phyloP scores from a whole-genome alignment of 2,329 filamentous ascomycete genomes.

The Xylariomycetidae sp. region DNA sequence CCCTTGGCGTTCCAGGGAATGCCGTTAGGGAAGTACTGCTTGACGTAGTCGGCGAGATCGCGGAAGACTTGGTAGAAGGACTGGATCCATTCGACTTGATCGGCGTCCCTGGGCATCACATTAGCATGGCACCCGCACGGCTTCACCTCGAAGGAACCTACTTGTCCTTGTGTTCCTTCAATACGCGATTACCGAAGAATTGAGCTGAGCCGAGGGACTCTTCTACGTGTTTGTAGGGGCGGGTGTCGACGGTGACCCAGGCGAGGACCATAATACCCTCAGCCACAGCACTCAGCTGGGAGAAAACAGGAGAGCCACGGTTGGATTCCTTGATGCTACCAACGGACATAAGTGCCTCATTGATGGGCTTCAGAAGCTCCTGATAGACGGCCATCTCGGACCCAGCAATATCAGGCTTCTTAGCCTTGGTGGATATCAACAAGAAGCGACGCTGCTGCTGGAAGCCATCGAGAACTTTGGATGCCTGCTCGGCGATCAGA shows the following conservation, averaged over 20 bases:
- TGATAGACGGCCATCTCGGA: constrained; percentile 60
- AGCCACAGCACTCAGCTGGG: constrained; percentile 78
- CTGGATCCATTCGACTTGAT: constrained; percentile 83
- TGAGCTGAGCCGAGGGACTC: constrained; percentile 80
- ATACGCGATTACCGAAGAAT: constrained; percentile 89
- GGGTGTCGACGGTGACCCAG: constrained; percentile 81
- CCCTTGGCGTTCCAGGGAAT: constrained; percentile 82
- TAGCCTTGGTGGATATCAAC: constrained; percentile 80
- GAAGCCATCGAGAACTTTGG: constrained; percentile 59
- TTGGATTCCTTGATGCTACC: constrained; percentile 78
- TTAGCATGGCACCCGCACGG: constrained; percentile 9
- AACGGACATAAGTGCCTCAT: constrained; percentile 73
- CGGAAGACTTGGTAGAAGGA: constrained; percentile 90
- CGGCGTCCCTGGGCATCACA: constrained; percentile 44
- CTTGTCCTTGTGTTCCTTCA: constrained; percentile 82
- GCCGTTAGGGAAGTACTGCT: constrained; percentile 72
- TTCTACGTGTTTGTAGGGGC: constrained; percentile 78
- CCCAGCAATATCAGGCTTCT: constrained; percentile 71
- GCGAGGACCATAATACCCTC: constrained; percentile 86
- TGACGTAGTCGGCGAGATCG: constrained; percentile 75
- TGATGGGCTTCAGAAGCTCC: constrained; percentile 79
- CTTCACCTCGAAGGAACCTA: too few species aligned
- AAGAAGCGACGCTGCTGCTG: constrained; percentile 82
- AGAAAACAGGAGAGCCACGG: constrained; percentile 66
- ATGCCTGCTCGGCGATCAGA: constrained; percentile 69